These are phyloP conservation scores for Peronosclerospora sorghi DNA, from an alignment of 352 stramenopile species.

Conservation along the genomic window DNA sequence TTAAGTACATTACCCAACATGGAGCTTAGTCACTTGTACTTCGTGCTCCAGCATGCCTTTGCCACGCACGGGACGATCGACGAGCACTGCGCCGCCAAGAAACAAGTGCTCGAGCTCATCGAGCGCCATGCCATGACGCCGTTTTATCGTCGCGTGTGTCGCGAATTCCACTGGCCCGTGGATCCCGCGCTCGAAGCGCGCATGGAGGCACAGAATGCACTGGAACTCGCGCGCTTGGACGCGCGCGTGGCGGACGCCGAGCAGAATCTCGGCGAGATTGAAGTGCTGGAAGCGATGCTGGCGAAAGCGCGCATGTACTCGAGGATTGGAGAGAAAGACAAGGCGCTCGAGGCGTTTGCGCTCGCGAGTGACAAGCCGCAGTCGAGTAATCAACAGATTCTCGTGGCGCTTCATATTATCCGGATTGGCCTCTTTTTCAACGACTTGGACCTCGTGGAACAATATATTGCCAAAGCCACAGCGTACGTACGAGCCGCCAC, in stretches of 20 bases:
- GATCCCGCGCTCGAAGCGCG: conserved; percentile 39
- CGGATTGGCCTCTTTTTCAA: conserved; percentile 83
- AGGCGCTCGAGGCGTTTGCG: conserved; percentile 86
- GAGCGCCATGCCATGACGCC: conserved; percentile 62
- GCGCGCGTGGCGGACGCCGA: conserved; percentile 86
- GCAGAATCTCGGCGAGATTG: conserved; percentile 95
- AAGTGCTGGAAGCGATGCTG: conserved; percentile 93
- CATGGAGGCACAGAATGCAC: conserved; percentile 57
- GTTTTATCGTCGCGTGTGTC: conserved; percentile 67
- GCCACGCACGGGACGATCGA: conserved; percentile 29
- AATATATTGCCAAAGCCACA: conserved; percentile 83
- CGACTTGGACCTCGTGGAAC: conserved; percentile 75
- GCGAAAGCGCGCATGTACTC: conserved; percentile 90
- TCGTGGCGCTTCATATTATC: conserved; percentile 92
- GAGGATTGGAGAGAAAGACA: conserved; percentile 87
- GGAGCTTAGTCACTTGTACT: conserved; percentile 61
- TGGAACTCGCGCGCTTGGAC: conserved; percentile 70
- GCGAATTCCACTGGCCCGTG: conserved; percentile 57
- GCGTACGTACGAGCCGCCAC: conserved; percentile 20
- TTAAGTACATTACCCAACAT: conserved; percentile 73
- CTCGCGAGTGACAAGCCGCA: conserved; percentile 90
- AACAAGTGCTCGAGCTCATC: conserved; percentile 53
- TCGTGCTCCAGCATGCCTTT: conserved; percentile 67
- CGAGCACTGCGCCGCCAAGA: conserved; percentile 28
- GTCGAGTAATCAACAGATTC: conserved; percentile 96